Evolutionary conservation across 345 rosid genomes (phyloP).

Genomic region (Adansonia digitata): DNA sequence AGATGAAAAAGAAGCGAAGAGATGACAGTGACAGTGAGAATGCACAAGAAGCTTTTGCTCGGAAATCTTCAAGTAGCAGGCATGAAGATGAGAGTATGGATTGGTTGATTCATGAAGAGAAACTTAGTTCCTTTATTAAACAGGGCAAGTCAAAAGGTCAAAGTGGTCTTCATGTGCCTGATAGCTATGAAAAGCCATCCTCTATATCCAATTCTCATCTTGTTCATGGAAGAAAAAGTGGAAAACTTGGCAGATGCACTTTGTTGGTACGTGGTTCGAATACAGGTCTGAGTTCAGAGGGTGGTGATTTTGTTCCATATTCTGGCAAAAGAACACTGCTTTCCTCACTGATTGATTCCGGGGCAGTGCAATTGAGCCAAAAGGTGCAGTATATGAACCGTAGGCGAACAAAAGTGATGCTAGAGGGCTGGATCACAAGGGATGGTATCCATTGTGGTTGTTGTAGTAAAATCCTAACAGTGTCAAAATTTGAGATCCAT

Average conservation of each 20-base stretch:
- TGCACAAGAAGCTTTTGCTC: slow-evolving; percentile 28
- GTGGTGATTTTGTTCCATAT: slow-evolving; percentile 67
- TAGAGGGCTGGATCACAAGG: slow-evolving; percentile 73
- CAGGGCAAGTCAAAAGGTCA: slow-evolving; percentile 42
- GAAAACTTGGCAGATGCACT: slow-evolving; percentile 76
- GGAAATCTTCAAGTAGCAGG: slow-evolving; percentile 26
- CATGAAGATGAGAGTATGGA: slow-evolving; percentile 42
- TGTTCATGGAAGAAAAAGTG: slow-evolving; percentile 62
- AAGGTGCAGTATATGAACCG: slow-evolving; percentile 77
- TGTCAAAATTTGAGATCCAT: slow-evolving; percentile 77
- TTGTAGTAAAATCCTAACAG: slow-evolving; percentile 67
- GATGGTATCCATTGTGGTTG: slow-evolving; percentile 93
- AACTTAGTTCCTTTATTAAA: slow-evolving; percentile 53
- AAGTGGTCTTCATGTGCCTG: slow-evolving; percentile 27
- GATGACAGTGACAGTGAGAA: slow-evolving; percentile 34
- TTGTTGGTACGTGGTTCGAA: slow-evolving; percentile 72
- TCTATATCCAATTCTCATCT: slow-evolving; percentile 40
- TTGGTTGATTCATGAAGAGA: slow-evolving; percentile 60
- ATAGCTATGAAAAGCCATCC: slow-evolving; percentile 30
- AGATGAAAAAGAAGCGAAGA: slow-evolving; percentile 50
- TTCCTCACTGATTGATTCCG: slow-evolving; percentile 81
- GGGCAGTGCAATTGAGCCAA: slow-evolving; percentile 58
- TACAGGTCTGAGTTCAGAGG: slow-evolving; percentile 43
- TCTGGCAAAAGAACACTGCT: slow-evolving; percentile 80
- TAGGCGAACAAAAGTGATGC: slow-evolving; percentile 45